phyloP scores from a whole-genome alignment of 441 rosid species.

The Croton laevigatus region DNA sequence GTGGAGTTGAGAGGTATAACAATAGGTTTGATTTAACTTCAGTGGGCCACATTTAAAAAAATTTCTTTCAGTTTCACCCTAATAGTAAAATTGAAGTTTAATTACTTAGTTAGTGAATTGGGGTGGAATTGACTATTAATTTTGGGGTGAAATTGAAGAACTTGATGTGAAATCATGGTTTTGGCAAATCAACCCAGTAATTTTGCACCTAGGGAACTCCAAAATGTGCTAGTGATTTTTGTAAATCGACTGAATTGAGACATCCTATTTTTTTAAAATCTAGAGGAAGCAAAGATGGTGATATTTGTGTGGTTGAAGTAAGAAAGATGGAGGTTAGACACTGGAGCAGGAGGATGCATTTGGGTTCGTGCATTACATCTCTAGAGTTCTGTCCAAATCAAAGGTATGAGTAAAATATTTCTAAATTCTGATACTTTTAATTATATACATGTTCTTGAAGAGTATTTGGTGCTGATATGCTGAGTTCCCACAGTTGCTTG shows the following conservation, averaged over 20 bases:
- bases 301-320: constrained; percentile 71
- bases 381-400: constrained; percentile 83
- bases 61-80: too few relatives aligned
- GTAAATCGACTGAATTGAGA: background rate
- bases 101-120: too few relatives aligned
- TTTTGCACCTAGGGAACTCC: background rate
- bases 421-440: background rate
- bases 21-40: too few relatives aligned
- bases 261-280: constrained; percentile 18
- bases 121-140: too few relatives aligned
- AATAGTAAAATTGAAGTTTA: too few relatives aligned
- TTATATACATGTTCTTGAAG: background rate
- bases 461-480: background rate
- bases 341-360: constrained; percentile 87
- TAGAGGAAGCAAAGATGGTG: constrained; percentile 96
- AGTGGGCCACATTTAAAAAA: too few relatives aligned
- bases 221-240: background rate
- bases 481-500: background rate
- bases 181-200: background rate
- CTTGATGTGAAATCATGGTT: too few relatives aligned
- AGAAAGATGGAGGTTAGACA: constrained; percentile 90
- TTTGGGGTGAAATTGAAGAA: too few relatives aligned
- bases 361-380: constrained; percentile 61
- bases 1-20: too few relatives aligned
- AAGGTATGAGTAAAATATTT: constrained; percentile 43